These are phyloP conservation scores for Didymella pomorum DNA, from an alignment of 2,329 filamentous ascomycete species.

Conservation along the genomic window DNA sequence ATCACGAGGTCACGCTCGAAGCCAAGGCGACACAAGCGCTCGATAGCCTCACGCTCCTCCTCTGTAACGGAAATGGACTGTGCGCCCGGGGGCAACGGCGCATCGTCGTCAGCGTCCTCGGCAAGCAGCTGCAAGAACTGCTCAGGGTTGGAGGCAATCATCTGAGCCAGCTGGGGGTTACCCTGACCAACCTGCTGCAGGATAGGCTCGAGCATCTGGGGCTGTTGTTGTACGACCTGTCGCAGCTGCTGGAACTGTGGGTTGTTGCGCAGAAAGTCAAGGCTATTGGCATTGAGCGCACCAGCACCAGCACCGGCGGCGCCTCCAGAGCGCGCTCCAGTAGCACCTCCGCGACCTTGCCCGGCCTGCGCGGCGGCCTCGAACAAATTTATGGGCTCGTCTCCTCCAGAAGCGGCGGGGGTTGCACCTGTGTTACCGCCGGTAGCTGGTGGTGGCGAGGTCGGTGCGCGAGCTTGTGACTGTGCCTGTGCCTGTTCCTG, in stretches of 20 bases:
- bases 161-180: conserved; percentile 90
- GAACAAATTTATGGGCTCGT: conserved; percentile 84
- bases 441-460: conserved; percentile 53
- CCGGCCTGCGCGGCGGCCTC: conserved; percentile 86
- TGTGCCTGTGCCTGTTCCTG: conserved; percentile 67
- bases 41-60: conserved; percentile 96
- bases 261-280: conserved; percentile 94
- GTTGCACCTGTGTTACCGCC: conserved; percentile 56
- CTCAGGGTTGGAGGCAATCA: conserved; percentile 91
- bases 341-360: conserved; percentile 57
- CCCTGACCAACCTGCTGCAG: conserved; percentile 93
- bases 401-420: conserved; percentile 56
- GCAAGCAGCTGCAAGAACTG: conserved; percentile 91
- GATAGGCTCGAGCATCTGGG: conserved; percentile 98
- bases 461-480: conserved; percentile 52
- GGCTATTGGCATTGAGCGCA: conserved; percentile 71
- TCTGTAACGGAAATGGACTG: conserved; percentile 92
- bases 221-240: conserved; percentile 96
- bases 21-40: conserved; percentile 89
- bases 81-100: conserved; percentile 83
- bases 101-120: conserved; percentile 86
- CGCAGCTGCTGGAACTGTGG: conserved; percentile 97
- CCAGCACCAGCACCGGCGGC: conserved; percentile 58
- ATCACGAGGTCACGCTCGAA: conserved; percentile 94
- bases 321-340: conserved; percentile 56